A percentile compares a stretch with the other conserved stretches of the same genome.
Evolutionary conservation across 1,284 basidiomycete species (phyloP).

Genomic region (Hemileia vastatrix): DNA sequence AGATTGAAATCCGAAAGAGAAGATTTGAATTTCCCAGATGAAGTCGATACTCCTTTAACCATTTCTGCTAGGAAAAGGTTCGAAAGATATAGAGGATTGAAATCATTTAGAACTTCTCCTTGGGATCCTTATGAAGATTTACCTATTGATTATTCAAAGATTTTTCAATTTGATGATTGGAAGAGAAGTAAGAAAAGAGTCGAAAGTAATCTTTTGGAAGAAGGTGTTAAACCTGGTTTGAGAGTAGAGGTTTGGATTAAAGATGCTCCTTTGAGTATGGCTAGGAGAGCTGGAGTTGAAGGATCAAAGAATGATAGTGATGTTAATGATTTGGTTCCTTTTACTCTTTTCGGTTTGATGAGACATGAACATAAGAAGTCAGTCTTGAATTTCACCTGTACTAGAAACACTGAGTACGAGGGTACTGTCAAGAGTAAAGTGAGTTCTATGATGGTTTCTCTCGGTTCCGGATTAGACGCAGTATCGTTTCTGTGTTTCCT

Average conservation of each 20-base stretch:
- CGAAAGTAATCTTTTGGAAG: constrained; percentile 40
- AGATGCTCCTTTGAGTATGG: neutral
- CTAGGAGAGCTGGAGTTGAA: neutral
- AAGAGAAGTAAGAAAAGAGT: constrained; percentile 71
- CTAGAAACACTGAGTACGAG: constrained; percentile 87
- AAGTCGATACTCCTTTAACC: constrained; percentile 89
- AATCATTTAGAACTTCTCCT: constrained; percentile 82
- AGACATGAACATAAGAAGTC: constrained; percentile 95
- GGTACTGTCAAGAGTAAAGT: constrained; percentile 84
- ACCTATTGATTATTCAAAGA: constrained; percentile 84
- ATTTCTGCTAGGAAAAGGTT: constrained; percentile 70
- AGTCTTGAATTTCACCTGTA: constrained; percentile 82
- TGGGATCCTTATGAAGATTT: constrained; percentile 98
- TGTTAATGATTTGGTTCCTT: constrained; percentile 48
- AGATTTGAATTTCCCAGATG: constrained; percentile 82
- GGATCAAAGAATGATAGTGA: neutral
- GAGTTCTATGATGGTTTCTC: constrained; percentile 28
- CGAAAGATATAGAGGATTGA: constrained; percentile 80
- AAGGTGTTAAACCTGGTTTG: constrained; percentile 33
- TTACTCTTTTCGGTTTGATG: constrained; percentile 71
- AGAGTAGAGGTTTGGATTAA: constrained; percentile 25
- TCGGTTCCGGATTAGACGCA: neutral
- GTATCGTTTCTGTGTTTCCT: constrained; percentile 1
- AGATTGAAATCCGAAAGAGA: constrained; percentile 54
- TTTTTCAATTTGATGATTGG: constrained; percentile 96